Percentiles rank a stretch among this genome's conserved stretches.
These are phyloP conservation scores for Penicillium samsonianum DNA, from an alignment of 495 filamentous ascomycete species.

Conservation along the genomic window DNA sequence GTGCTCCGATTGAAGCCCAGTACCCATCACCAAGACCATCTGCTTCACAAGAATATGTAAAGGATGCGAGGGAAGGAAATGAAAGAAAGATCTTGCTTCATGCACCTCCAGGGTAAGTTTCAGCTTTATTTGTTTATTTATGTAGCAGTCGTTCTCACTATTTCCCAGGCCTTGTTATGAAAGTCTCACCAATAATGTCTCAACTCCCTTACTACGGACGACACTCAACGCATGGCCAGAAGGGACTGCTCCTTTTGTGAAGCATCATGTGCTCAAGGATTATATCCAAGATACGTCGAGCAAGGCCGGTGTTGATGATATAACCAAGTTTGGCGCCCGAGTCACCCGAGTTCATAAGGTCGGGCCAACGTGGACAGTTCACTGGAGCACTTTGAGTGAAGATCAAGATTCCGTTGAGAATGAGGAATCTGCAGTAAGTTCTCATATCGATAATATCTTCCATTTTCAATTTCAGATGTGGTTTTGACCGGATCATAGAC, in stretches of 20 bases:
- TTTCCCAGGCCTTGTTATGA: slow-evolving; percentile 55
- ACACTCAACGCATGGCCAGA: slow-evolving; percentile 61
- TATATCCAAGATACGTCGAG: slow-evolving; percentile 61
- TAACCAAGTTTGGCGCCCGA: slow-evolving; percentile 56
- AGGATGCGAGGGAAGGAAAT: slow-evolving; percentile 24
- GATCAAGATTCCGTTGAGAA: slow-evolving; percentile 26
- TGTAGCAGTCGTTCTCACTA: slow-evolving; percentile 8
- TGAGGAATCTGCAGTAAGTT: slow-evolving; percentile 27
- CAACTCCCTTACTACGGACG: slow-evolving; percentile 59
- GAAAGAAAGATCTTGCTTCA: slow-evolving; percentile 38
- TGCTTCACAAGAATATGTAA: slow-evolving; percentile 29
- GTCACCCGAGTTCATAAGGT: slow-evolving; percentile 56
- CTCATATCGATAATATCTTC: no score
- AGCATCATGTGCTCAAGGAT: slow-evolving; percentile 52
- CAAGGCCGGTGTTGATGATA: slow-evolving; percentile 47
- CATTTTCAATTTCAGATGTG: no score
- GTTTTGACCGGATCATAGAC: slow-evolving; percentile 25
- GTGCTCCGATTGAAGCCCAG: slow-evolving; percentile 53
- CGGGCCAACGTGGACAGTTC: slow-evolving; percentile 51
- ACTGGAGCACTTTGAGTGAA: slow-evolving; percentile 33
- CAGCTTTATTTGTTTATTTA: background rate
- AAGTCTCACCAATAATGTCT: slow-evolving; percentile 65
- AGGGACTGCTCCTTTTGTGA: slow-evolving; percentile 57
- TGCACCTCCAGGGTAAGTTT: slow-evolving; percentile 52
- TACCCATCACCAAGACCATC: slow-evolving; percentile 57